Base-by-base conservation (phyloP, 106 monocot species). In the Apostasia shenzhenica region DNA sequence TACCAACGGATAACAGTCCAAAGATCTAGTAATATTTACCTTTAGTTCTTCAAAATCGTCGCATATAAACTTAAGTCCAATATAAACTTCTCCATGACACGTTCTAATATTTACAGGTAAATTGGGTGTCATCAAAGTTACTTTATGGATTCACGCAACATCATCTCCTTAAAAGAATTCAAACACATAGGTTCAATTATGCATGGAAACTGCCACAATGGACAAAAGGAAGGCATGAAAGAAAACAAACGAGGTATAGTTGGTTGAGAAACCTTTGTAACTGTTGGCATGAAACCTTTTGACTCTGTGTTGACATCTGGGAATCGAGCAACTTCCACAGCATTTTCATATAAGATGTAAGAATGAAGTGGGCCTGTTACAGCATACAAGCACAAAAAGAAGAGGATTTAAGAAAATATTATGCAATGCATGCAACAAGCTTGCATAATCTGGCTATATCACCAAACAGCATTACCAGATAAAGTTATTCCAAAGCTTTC, bases 291-390 rank as follows among this genome's bases (percentile, higher is more conserved):
- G 70, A 63, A 75, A 76, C 55, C 52, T 67, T 75, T 88, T 14
- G 61, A 50, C 70, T 79, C 84, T 55, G 38, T 47, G 55, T 9
- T 75, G 41, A 79, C 57, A 56, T 79, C 78, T 8, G 97, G 97
- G 37, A 90, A 76, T 46, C 92, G 78, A 54, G 81, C 56, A 69
- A 90, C 85, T 81, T 99, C 99, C 2, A 72, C 79, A 2, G 71
- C 79, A 66, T 85, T 87, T 14, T 99, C 89, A 82, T 90, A 99
- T 78, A 99, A 81, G 63, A 99, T 82, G 62, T 99, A 93, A 41
- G 85, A 84, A 3, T 89, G 90, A 67, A 93, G 85, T 46, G 85
- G 80, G 60, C 82, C 81, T 82, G 74, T 61, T n/a, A 5, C 45
- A 41, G 54, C 51, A 37, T 57, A 70, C 6, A 76, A 45, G 11